Percentiles rank a stretch among this genome's conserved stretches.
phyloP scores from a whole-genome alignment of 179 eudicot species.

The Vitellaria paradoxa region DNA sequence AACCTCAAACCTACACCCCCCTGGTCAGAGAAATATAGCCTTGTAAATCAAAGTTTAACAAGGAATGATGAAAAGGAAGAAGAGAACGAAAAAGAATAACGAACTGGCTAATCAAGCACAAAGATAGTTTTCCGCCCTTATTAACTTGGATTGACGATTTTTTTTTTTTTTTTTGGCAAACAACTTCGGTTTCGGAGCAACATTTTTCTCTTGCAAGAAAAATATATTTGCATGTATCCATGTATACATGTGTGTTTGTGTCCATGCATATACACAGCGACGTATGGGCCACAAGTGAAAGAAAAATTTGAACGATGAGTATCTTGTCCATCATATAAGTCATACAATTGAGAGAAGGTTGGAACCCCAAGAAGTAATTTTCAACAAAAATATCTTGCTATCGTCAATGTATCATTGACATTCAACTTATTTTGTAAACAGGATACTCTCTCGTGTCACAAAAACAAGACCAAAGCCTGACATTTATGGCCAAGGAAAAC shows the following conservation, averaged over 20 bases:
- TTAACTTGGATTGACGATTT: neutral
- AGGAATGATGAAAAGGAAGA: neutral
- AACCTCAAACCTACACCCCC: conserved; percentile 98
- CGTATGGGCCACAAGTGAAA: neutral
- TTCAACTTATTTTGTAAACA: neutral
- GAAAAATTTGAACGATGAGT: neutral
- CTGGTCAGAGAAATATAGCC: conserved; percentile 41
- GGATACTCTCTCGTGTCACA: neutral
- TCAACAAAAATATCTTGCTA: neutral
- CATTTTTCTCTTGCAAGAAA: neutral
- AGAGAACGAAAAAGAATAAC: neutral
- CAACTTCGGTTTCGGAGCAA: neutral
- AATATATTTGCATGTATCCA: neutral
- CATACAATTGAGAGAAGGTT: neutral
- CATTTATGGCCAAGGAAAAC: neutral
- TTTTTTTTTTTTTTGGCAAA: no score
- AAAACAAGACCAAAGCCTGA: neutral
- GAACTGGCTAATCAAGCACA: neutral
- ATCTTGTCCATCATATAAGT: neutral
- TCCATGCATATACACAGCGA: neutral
- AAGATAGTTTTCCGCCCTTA: neutral
- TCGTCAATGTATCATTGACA: neutral
- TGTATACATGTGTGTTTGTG: no score
- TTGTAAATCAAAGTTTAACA: conserved; percentile 7
- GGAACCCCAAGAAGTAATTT: neutral